Evolutionary conservation across 2,329 filamentous ascomycete genomes (phyloP), one percentile per base, ranked within the genome.

Genomic region (Camillea tinctor): DNA sequence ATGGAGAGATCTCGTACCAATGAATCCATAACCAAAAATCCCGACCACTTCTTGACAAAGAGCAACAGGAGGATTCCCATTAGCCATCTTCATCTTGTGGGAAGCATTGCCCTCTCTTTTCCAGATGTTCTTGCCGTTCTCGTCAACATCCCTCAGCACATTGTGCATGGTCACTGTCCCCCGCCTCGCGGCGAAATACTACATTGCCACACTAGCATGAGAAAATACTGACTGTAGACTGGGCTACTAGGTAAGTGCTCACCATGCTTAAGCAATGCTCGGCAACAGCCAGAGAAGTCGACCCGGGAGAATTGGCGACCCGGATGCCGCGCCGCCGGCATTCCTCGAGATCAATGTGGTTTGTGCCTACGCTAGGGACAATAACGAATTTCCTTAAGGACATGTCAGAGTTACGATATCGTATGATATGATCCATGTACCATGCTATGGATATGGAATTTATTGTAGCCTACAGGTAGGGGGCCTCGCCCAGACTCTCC

Each of bases 141-240:
- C 58, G 24, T 66, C 65, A 19, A 61, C 50, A 23, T 15, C 52
- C 17, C 62, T 59, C 7, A 69, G 56, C 0, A 56, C 56, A 17
- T 66, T 63, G 22, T 69, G 65, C 8, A 69, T n/a, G 21, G 60
- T 30, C n/a, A 68, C 61, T 1, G 64, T 68, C 50, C 65, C 66
- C 19, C 65, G 64, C 24, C 67, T 66, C 2, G 66, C 59, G 4
- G 67, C 67, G 44, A 69, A 69, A 19, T 66, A 68, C 65, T 68
- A n/a, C 15, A n/a, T 3, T 13, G 22, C 24, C 9, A 2, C 19
- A 48, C 15, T 17, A 11, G 48, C 17, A 30, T 21, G 2, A 20
- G 49, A 7, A 11, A 36, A 30, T 15, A 49, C 5, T 21, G n/a
- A n/a, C 13, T 49, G 19, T 19, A 40, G 11, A 17, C 6, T 26